Base-by-base conservation (phyloP, 2,329 filamentous ascomycete species). In the Hymenoscyphus fraxineus region DNA sequence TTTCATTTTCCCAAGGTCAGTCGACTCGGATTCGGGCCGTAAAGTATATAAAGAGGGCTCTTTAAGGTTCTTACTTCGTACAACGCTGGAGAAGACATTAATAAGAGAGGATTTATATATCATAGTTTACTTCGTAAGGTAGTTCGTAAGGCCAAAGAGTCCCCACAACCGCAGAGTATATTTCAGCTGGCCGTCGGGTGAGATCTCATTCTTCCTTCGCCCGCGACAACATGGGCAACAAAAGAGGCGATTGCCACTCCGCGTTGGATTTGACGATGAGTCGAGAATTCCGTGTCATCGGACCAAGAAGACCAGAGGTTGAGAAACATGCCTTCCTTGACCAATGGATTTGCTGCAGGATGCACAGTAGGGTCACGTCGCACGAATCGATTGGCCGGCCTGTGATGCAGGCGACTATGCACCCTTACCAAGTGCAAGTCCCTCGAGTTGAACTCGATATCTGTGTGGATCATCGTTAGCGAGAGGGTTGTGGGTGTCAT, bases 181-280 rank as follows among this genome's bases (percentile, higher is more conserved):
- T 40, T 57, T 35, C 47, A 41, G 44, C 54, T 60, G 51, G 58
- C 38, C 38, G 47, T 51, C 39, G 55, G 15, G 22, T 41, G 56
- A 38, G 85, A 85, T 35, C 85, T 78, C n/a, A 82, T 77, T 66
- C 79, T 77, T 40, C 83, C 2, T 87, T 87, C 58, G 22, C 35
- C 57, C 51, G 55, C 57, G 47, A 54, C 32, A 51, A 64, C n/a
- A 54, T 27, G 47, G 19, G 6, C 19, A 22, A 12, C 22, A 12
- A 27, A 27, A 54, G 47, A 54, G 19, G 47, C 19, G 19, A 54
- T 54, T 54, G 10, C 55, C 31, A 57, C 55, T 19, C 13, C 55
- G 27, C 15, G 27, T 57, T 27, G 55, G n/a, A 57, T 57, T 57
- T 57, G 31, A 57, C 16, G 55, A 57, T 57, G 54, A 32, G 27